A percentile compares a stretch with the other conserved stretches of the same genome.
Conservation (phyloP, 257 asterid species). For the Penstemon davidsonii region DNA sequence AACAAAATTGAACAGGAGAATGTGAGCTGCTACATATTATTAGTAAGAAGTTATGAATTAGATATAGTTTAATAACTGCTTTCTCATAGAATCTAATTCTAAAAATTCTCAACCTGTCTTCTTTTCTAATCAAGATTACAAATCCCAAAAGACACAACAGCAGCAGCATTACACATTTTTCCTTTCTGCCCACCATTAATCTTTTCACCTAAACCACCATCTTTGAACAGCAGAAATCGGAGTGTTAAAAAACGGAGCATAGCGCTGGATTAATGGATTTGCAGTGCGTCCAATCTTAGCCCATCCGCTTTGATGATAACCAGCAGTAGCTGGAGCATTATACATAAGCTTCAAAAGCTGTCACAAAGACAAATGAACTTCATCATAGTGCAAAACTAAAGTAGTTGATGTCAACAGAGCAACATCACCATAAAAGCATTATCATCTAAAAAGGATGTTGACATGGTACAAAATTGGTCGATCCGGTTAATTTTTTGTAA, state of each 20-base stretch:
- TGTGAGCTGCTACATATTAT: slow-evolving; percentile 22
- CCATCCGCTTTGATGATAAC: slow-evolving; percentile 91
- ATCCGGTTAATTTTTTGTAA: too few species aligned
- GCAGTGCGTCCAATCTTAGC: slow-evolving; percentile 64
- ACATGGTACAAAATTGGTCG: too few species aligned
- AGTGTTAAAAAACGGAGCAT: slow-evolving; percentile 75
- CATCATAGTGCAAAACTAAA: slow-evolving; percentile 1
- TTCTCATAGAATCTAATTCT: background rate
- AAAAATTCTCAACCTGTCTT: slow-evolving; percentile 13
- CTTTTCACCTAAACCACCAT: slow-evolving; percentile 89
- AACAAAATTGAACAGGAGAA: background rate
- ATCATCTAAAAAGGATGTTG: background rate
- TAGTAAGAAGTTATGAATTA: slow-evolving; percentile 18
- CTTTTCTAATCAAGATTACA: slow-evolving; percentile 30
- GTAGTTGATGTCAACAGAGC: background rate
- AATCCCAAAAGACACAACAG: slow-evolving; percentile 17
- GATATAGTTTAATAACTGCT: slow-evolving; percentile 11
- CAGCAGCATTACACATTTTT: slow-evolving; percentile 1
- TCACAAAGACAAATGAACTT: slow-evolving; percentile 19
- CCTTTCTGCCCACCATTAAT: background rate
- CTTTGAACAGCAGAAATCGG: slow-evolving; percentile 64
- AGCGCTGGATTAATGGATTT: slow-evolving; percentile 60
- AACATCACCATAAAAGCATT: background rate
- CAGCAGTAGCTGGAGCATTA: slow-evolving; percentile 83
- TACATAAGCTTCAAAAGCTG: slow-evolving; percentile 95